phyloP scores from a whole-genome alignment of 2,329 filamentous ascomycete species.

The Sporothrix phasma region DNA sequence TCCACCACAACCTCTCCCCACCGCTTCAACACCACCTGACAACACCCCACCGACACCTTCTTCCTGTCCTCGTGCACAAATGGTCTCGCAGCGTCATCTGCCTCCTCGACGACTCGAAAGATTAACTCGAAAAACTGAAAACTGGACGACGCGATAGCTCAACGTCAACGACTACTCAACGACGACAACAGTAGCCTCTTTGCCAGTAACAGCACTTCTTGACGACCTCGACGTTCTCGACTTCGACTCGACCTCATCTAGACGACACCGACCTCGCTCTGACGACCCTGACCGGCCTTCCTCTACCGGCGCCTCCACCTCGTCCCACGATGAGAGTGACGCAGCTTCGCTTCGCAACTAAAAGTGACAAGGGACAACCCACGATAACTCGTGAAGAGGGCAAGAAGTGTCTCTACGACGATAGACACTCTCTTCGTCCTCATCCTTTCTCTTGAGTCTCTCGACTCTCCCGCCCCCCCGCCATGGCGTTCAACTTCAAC shows the following conservation, averaged over 20 bases:
- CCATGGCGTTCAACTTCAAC: constrained; percentile 99
- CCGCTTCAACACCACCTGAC: constrained; percentile 1
- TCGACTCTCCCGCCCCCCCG: not conserved
- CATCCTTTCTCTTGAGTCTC: not conserved
- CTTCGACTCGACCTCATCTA: not conserved
- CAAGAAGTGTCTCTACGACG: constrained; percentile 2
- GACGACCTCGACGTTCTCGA: not conserved
- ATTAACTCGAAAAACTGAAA: not conserved
- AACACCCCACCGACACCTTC: constrained; percentile 1
- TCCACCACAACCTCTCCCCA: not conserved
- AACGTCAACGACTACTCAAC: not conserved
- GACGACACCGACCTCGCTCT: not conserved
- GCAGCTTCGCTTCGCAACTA: not conserved
- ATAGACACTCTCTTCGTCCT: not conserved
- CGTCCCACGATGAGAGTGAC: constrained; percentile 12
- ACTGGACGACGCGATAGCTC: not conserved
- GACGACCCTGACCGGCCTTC: not conserved
- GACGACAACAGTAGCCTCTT: not conserved
- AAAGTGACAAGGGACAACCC: not conserved
- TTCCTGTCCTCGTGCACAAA: not conserved
- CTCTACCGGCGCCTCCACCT: not conserved
- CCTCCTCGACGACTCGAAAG: not conserved
- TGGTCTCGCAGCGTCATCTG: not conserved
- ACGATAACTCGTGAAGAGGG: not conserved
- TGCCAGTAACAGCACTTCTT: not conserved